Percentiles rank a stretch among this genome's conserved stretches.
Conservation (phyloP, 2,329 filamentous ascomycete species). For the Tolypocladium sp. region DNA sequence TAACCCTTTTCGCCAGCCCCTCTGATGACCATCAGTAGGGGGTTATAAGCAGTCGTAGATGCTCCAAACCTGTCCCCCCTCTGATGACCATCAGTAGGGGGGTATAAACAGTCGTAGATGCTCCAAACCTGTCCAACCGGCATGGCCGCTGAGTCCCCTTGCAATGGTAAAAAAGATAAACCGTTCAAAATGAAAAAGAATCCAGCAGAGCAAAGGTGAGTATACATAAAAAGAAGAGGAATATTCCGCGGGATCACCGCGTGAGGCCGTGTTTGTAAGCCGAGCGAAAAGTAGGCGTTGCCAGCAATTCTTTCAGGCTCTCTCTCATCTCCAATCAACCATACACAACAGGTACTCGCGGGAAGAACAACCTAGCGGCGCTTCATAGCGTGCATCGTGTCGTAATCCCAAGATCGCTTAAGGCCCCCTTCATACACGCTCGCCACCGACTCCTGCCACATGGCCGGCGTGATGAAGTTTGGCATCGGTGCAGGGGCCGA, state of each 20-base stretch:
- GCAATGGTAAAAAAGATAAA: background rate
- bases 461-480: constrained; percentile 58
- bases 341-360: background rate
- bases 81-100: background rate
- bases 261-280: background rate
- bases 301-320: background rate
- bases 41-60: background rate
- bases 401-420: constrained; percentile 54
- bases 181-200: background rate
- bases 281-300: background rate
- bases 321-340: background rate
- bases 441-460: constrained; percentile 66
- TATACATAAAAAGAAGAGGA: background rate
- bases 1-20: background rate
- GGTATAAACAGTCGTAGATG: background rate
- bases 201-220: background rate
- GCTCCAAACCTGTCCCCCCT: background rate
- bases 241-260: no score
- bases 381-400: constrained; percentile 24
- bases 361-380: constrained; percentile 7
- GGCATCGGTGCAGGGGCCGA: constrained; percentile 41
- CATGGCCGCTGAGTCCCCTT: background rate
- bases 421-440: constrained; percentile 58
- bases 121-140: background rate
- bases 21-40: background rate